A percentile compares a stretch with the other conserved stretches of the same genome.
Conservation (phyloP, 805 yeast genomes). For the Isabelozyma gotoi region DNA sequence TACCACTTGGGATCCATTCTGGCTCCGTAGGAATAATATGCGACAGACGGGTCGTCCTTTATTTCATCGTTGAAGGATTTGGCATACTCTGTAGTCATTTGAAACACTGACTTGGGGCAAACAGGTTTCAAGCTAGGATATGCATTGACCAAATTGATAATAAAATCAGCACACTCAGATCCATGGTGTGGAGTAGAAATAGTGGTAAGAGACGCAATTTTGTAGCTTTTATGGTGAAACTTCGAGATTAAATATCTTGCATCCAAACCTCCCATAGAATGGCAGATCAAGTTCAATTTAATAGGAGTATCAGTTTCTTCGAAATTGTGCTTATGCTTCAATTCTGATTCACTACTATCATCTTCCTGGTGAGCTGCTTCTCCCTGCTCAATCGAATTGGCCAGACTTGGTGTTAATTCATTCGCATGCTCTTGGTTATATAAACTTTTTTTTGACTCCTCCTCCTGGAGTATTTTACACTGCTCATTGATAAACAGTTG, state of each 20-base stretch:
- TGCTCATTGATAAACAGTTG: constrained; percentile 47
- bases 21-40: constrained; percentile 85
- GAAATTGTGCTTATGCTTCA: constrained; percentile 1
- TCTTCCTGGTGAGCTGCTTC: too few species aligned
- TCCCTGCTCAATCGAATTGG: constrained; percentile 4
- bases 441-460: constrained; percentile 8
- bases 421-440: constrained; percentile 6
- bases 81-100: constrained; percentile 61
- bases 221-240: constrained; percentile 42
- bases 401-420: background rate
- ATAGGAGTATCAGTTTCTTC: constrained; percentile 23
- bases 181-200: constrained; percentile 89
- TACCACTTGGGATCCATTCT: constrained; percentile 60
- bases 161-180: constrained; percentile 75
- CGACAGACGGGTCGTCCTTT: constrained; percentile 57
- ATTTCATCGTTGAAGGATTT: constrained; percentile 52
- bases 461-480: constrained; percentile 17
- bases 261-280: constrained; percentile 94
- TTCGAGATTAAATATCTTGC: constrained; percentile 71
- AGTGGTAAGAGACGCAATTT: constrained; percentile 77
- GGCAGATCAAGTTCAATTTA: constrained; percentile 76
- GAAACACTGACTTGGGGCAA: constrained; percentile 47
- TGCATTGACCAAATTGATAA: constrained; percentile 35
- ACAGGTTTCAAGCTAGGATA: constrained; percentile 14
- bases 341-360: too few species aligned